Percentiles rank a stretch among this genome's conserved stretches.
These are phyloP conservation scores for Oehlia diaphana DNA, from an alignment of 192 early-diverging fungal species.

Conservation along the genomic window DNA sequence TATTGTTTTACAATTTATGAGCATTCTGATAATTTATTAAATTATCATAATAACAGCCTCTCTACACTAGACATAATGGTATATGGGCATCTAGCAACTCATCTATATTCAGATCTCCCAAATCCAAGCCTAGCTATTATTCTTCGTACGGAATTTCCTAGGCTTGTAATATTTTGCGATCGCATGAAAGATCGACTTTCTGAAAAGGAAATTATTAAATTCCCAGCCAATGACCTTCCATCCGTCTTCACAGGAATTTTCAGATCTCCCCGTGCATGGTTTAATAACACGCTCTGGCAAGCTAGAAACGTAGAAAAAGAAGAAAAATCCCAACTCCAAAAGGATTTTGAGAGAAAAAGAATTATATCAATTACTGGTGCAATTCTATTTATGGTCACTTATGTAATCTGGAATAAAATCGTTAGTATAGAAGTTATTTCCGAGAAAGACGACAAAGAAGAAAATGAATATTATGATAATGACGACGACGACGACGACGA, in stretches of 20 bases:
- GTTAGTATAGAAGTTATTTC: constrained; percentile 50
- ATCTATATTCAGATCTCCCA: constrained; percentile 72
- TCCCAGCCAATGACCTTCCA: constrained; percentile 36
- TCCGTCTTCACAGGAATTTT: constrained; percentile 43
- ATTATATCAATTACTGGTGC: constrained; percentile 52
- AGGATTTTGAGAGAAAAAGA: constrained; percentile 56
- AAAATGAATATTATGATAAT: neutral
- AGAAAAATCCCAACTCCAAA: constrained; percentile 41
- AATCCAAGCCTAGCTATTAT: constrained; percentile 67
- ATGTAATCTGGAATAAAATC: constrained; percentile 64
- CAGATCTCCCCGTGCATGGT: constrained; percentile 40
- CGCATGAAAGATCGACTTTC: constrained; percentile 51
- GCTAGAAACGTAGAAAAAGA: constrained; percentile 21
- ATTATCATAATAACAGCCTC: constrained; percentile 42
- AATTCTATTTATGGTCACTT: constrained; percentile 44
- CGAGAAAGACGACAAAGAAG: neutral
- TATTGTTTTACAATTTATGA: neutral
- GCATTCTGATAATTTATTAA: neutral
- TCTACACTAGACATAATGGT: constrained; percentile 78
- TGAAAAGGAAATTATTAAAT: constrained; percentile 37
- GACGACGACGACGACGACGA: neutral
- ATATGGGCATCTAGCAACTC: constrained; percentile 82
- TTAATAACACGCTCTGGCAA: constrained; percentile 37
- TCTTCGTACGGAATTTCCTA: constrained; percentile 66
- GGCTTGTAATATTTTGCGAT: constrained; percentile 61